These are phyloP conservation scores for Spiraea crenata DNA, from an alignment of 331 rosid genomes.

Conservation along the genomic window DNA sequence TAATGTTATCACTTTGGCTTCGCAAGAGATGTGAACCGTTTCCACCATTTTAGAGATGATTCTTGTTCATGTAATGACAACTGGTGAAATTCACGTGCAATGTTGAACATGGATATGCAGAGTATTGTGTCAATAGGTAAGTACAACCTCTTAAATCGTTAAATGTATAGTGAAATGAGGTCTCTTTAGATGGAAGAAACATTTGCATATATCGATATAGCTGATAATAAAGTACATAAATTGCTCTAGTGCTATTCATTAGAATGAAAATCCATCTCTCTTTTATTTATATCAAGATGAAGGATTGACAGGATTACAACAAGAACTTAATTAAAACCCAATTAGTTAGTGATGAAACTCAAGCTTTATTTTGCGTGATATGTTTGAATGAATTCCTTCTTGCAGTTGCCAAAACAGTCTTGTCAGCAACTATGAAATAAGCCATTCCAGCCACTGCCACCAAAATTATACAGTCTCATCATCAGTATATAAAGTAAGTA, in stretches of 20 bases:
- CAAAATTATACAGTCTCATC: background rate
- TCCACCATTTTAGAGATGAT: conserved; percentile 79
- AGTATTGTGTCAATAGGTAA: background rate
- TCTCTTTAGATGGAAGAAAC: background rate
- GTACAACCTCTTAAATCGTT: too few relatives aligned
- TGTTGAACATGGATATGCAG: background rate
- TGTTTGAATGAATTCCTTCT: conserved; percentile 85
- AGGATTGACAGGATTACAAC: conserved; percentile 26
- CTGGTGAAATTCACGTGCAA: conserved; percentile 37
- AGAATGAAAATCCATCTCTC: conserved; percentile 28
- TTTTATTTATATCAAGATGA: conserved; percentile 33
- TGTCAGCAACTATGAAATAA: conserved; percentile 94
- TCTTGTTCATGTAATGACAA: conserved; percentile 72
- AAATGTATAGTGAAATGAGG: too few relatives aligned
- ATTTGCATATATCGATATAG: background rate
- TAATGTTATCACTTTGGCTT: conserved; percentile 57
- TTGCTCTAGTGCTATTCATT: background rate
- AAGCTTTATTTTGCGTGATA: conserved; percentile 35
- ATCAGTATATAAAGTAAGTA: background rate
- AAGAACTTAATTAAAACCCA: conserved; percentile 9
- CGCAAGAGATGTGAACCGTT: conserved; percentile 80
- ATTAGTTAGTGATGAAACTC: conserved; percentile 13
- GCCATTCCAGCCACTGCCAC: conserved; percentile 84
- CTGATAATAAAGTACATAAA: conserved; percentile 7
- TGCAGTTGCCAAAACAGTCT: conserved; percentile 90